These are phyloP conservation scores for Euphorbia schlechtendalii DNA, from an alignment of 441 rosid species.

Conservation along the genomic window DNA sequence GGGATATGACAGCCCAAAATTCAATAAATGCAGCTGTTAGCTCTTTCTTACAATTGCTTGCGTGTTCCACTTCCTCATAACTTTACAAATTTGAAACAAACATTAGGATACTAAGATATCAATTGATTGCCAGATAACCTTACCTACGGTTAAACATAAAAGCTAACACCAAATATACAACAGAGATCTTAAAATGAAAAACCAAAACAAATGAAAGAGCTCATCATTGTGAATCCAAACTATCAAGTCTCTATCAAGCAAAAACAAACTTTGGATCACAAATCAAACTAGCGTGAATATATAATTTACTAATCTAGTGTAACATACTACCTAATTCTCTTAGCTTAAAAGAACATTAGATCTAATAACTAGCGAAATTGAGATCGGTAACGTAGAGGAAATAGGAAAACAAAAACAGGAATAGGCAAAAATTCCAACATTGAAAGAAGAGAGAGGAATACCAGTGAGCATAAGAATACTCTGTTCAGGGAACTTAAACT, in stretches of 20 bases:
- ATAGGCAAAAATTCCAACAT: not conserved
- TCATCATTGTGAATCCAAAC: not conserved
- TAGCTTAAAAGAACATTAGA: not conserved
- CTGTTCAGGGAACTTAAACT: constrained; percentile 57
- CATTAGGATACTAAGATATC: not conserved
- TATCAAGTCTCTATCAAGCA: not conserved
- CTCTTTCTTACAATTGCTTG: not conserved
- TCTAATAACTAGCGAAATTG: not conserved
- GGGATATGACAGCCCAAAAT: not conserved
- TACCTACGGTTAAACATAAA: not conserved
- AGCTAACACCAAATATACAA: too few species aligned
- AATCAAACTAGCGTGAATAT: not conserved
- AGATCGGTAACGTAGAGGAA: too few species aligned
- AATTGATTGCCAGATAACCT: not conserved
- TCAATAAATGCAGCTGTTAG: not conserved
- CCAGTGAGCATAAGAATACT: constrained; percentile 89
- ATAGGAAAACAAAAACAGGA: too few species aligned
- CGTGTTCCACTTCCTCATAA: not conserved
- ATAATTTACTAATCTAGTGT: not conserved
- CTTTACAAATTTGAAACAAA: not conserved
- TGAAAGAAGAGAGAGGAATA: constrained; percentile 12
- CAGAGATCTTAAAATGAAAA: not conserved
- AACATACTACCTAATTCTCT: not conserved
- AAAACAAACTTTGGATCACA: not conserved
- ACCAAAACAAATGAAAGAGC: not conserved